These are phyloP conservation scores for Neurospora intermedia DNA, from an alignment of 495 filamentous ascomycete species.

Conservation along the genomic window DNA sequence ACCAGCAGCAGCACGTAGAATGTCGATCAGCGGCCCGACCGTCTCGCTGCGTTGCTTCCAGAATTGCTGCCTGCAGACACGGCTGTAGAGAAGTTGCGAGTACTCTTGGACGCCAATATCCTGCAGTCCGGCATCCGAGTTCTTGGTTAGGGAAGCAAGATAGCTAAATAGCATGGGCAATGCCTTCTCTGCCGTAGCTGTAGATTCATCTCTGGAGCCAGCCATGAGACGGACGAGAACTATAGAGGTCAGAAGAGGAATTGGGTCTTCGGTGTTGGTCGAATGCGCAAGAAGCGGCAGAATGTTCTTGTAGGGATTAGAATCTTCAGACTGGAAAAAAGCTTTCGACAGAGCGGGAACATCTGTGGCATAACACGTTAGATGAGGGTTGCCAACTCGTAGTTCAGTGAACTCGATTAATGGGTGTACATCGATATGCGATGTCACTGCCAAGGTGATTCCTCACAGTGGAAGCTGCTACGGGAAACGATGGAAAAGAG, in stretches of 20 bases:
- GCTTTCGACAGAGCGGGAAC: slow-evolving; percentile 64
- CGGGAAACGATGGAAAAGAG: neutral
- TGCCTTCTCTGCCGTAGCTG: slow-evolving; percentile 54
- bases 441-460: neutral
- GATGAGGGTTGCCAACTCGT: neutral
- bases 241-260: slow-evolving; percentile 80
- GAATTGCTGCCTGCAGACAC: slow-evolving; percentile 66
- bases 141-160: slow-evolving; percentile 70
- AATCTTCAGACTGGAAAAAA: slow-evolving; percentile 58
- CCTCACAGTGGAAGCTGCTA: neutral
- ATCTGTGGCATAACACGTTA: slow-evolving; percentile 40
- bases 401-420: neutral
- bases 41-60: slow-evolving; percentile 83
- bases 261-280: slow-evolving; percentile 69
- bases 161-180: slow-evolving; percentile 81
- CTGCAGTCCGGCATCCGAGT: slow-evolving; percentile 69
- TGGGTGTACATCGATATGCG: neutral
- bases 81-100: slow-evolving; percentile 72
- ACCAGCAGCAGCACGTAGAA: slow-evolving; percentile 69
- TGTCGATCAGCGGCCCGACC: slow-evolving; percentile 68
- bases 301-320: slow-evolving; percentile 65
- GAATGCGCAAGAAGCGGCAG: slow-evolving; percentile 76
- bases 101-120: slow-evolving; percentile 92
- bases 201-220: slow-evolving; percentile 46
- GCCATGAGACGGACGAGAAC: slow-evolving; percentile 78